Evolutionary conservation across 495 filamentous ascomycete genomes (phyloP).

Genomic region (Penicillium lividum): DNA sequence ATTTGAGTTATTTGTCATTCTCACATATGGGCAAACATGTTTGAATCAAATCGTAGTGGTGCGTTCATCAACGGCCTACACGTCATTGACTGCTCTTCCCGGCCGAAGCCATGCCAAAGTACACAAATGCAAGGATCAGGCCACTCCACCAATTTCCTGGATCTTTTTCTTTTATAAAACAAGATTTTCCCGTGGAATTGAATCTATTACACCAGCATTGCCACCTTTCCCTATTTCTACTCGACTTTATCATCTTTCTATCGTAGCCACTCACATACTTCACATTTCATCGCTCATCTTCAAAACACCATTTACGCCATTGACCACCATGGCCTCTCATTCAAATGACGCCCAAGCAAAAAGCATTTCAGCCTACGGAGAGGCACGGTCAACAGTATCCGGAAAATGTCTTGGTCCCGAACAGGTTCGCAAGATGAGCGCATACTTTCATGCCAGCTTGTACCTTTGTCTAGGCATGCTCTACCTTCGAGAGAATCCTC

Average conservation of each 20-base stretch:
- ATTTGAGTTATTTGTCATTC: not conserved
- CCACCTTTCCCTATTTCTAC: not conserved
- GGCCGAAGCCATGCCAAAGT: not conserved
- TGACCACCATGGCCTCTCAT: not conserved
- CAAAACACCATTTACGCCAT: not conserved
- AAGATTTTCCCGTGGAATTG: not conserved
- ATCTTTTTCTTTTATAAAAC: not conserved
- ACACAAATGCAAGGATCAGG: constrained; percentile 4
- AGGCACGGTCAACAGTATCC: constrained; percentile 63
- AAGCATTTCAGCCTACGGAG: constrained; percentile 63
- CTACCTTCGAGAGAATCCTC: constrained; percentile 66
- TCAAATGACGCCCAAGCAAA: constrained; percentile 5
- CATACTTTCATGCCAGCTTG: constrained; percentile 69
- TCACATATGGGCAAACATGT: not conserved
- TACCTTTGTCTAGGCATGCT: constrained; percentile 77
- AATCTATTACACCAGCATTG: not conserved
- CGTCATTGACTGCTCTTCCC: constrained; percentile 15
- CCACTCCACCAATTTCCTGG: constrained; percentile 1
- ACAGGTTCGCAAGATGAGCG: constrained; percentile 63
- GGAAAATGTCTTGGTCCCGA: constrained; percentile 58
- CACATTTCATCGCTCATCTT: not conserved
- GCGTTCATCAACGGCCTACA: constrained; percentile 11
- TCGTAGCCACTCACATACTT: not conserved
- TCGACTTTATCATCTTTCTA: not conserved
- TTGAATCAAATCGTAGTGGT: constrained; percentile 7